Conservation (phyloP, 495 filamentous ascomycete genomes). For the Penicilliopsis zonata region DNA sequence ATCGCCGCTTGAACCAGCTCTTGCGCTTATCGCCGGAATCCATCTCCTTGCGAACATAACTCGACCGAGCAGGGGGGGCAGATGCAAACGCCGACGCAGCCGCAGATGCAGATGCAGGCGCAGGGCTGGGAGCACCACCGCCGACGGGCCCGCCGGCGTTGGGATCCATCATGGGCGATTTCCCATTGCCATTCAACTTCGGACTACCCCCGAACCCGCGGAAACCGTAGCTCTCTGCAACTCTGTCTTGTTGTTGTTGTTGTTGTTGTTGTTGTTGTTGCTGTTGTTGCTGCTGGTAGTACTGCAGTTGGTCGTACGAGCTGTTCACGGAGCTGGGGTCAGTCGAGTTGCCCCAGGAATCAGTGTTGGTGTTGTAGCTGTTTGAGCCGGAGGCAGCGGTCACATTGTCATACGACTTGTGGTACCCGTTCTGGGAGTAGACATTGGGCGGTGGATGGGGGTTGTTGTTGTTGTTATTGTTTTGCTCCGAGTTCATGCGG, state of each 20-base stretch:
- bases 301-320: slow-evolving; percentile 63
- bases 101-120: slow-evolving; percentile 17
- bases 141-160: slow-evolving; percentile 14
- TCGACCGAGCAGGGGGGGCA: slow-evolving; percentile 18
- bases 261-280: slow-evolving; percentile 24
- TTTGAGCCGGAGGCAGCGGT: slow-evolving; percentile 60
- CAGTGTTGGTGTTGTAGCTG: slow-evolving; percentile 44
- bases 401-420: slow-evolving; percentile 73
- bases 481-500: slow-evolving; percentile 38
- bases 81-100: slow-evolving; percentile 15
- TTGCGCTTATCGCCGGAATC: slow-evolving; percentile 47
- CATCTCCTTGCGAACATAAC: slow-evolving; percentile 13
- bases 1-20: slow-evolving; percentile 76
- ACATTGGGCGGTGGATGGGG: slow-evolving; percentile 35
- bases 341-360: slow-evolving; percentile 67
- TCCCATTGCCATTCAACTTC: slow-evolving; percentile 3
- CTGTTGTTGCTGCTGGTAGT: slow-evolving; percentile 56
- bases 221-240: slow-evolving; percentile 43
- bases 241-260: slow-evolving; percentile 32
- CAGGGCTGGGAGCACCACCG: no score
- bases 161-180: slow-evolving; percentile 7
- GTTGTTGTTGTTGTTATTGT: slow-evolving; percentile 22
- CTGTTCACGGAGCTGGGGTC: slow-evolving; percentile 89
- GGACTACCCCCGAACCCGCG: slow-evolving; percentile 36
- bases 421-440: slow-evolving; percentile 56